Evolutionary conservation across 352 stramenopile species (phyloP).

Genomic region (Phytophthora litchii): DNA sequence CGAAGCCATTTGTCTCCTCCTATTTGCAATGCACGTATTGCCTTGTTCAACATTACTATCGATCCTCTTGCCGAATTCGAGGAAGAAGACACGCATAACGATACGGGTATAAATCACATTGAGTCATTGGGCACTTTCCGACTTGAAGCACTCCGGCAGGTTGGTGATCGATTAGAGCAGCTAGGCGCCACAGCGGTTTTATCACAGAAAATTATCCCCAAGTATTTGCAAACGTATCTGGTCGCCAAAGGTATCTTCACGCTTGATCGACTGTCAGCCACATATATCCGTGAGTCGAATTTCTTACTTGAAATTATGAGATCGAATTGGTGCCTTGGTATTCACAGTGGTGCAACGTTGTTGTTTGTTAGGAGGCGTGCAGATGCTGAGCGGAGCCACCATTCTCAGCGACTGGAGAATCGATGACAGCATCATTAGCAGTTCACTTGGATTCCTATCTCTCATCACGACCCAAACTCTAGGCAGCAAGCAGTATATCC

Average conservation of each 20-base stretch:
- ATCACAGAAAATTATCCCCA: conserved; percentile 64
- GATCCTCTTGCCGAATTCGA: conserved; percentile 35
- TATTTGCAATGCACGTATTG: conserved; percentile 35
- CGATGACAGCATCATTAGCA: conserved; percentile 12
- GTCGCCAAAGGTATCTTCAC: conserved; percentile 44
- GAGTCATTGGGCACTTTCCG: conserved; percentile 26
- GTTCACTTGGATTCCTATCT: conserved; percentile 49
- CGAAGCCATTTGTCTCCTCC: conserved; percentile 18
- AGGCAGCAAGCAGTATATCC: conserved; percentile 44
- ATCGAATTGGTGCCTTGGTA: not conserved
- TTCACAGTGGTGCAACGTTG: not conserved
- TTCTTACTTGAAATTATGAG: not conserved
- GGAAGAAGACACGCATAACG: conserved; percentile 7
- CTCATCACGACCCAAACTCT: conserved; percentile 41
- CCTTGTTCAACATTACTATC: conserved; percentile 68
- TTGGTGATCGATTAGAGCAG: conserved; percentile 41
- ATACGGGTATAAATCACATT: conserved; percentile 20
- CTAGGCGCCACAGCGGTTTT: conserved; percentile 48
- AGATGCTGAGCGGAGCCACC: conserved; percentile 55
- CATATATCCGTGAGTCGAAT: conserved; percentile 54
- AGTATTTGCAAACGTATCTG: conserved; percentile 51
- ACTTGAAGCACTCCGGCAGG: conserved; percentile 35
- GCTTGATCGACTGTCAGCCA: conserved; percentile 54
- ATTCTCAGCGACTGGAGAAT: conserved; percentile 56
- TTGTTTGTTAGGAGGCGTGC: conserved; percentile 39